Conservation (phyloP, 495 filamentous ascomycete species). For the Tetracladium setigerum region DNA sequence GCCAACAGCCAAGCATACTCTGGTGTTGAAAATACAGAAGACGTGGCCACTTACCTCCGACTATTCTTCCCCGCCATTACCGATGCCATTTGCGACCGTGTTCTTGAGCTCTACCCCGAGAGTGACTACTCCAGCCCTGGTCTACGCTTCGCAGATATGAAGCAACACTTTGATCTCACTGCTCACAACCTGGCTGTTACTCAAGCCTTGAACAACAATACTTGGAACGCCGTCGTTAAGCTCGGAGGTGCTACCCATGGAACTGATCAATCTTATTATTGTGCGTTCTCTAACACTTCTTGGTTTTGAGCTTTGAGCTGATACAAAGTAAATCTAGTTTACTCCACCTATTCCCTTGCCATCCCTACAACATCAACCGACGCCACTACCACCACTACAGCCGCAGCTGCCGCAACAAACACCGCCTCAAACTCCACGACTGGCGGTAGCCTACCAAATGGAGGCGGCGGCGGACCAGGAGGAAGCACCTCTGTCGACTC, state of each 20-base stretch:
- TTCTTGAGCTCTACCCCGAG: constrained; percentile 24
- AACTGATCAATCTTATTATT: constrained; percentile 30
- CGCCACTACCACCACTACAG: constrained; percentile 12
- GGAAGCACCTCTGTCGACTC: constrained; percentile 9
- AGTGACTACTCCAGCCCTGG: constrained; percentile 27
- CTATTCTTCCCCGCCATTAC: constrained; percentile 30
- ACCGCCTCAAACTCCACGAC: constrained; percentile 2
- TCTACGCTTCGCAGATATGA: constrained; percentile 27
- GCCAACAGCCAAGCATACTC: constrained; percentile 22
- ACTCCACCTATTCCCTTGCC: constrained; percentile 26
- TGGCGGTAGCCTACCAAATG: neutral
- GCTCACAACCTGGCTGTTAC: constrained; percentile 27
- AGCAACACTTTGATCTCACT: constrained; percentile 29
- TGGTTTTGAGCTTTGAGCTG: no score
- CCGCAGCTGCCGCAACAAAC: neutral
- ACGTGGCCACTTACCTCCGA: constrained; percentile 23
- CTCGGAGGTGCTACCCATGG: constrained; percentile 26
- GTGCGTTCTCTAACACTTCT: neutral
- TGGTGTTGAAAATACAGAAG: constrained; percentile 26
- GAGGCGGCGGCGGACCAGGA: no score
- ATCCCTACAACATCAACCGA: no score
- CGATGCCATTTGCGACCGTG: constrained; percentile 22
- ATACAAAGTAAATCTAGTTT: constrained; percentile 9
- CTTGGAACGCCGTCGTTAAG: constrained; percentile 27
- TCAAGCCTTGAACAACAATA: constrained; percentile 25